A percentile compares a stretch with the other conserved stretches of the same genome.
These are phyloP conservation scores for Apophysomyces variabilis DNA, from an alignment of 371 early-diverging fungal species.

Conservation along the genomic window DNA sequence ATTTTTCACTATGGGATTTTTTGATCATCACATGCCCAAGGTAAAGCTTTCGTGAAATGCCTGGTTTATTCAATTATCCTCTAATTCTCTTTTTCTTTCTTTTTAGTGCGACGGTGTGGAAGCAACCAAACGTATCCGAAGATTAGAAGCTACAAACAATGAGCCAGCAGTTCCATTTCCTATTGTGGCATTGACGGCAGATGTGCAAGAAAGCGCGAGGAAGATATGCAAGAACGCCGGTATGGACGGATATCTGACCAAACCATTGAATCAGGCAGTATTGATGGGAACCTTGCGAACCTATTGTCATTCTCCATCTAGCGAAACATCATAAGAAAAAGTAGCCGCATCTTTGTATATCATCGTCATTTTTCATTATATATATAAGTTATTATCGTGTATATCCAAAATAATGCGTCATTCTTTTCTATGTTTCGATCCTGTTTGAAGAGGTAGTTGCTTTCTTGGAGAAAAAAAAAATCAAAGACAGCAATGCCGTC, in stretches of 20 bases:
- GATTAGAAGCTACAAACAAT: constrained; percentile 30
- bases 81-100: background rate
- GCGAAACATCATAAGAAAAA: no score
- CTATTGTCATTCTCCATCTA: constrained; percentile 75
- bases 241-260: constrained; percentile 35
- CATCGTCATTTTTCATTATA: background rate
- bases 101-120: constrained; percentile 52
- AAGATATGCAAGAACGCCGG: constrained; percentile 15
- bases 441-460: no score
- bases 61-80: background rate
- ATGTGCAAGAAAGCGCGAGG: constrained; percentile 22
- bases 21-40: constrained; percentile 58
- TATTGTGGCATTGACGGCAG: constrained; percentile 50
- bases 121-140: constrained; percentile 45
- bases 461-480: no score
- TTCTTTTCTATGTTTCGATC: no score
- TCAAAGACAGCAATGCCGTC: no score
- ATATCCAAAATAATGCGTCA: no score
- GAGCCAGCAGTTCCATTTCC: constrained; percentile 22
- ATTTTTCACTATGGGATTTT: constrained; percentile 44
- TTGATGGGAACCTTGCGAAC: constrained; percentile 33
- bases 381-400: no score
- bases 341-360: background rate
- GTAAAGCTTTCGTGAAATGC: constrained; percentile 16
- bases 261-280: constrained; percentile 44